Base-by-base conservation (phyloP, 148 eudicot genomes). In the Chenopodium formosanum region DNA sequence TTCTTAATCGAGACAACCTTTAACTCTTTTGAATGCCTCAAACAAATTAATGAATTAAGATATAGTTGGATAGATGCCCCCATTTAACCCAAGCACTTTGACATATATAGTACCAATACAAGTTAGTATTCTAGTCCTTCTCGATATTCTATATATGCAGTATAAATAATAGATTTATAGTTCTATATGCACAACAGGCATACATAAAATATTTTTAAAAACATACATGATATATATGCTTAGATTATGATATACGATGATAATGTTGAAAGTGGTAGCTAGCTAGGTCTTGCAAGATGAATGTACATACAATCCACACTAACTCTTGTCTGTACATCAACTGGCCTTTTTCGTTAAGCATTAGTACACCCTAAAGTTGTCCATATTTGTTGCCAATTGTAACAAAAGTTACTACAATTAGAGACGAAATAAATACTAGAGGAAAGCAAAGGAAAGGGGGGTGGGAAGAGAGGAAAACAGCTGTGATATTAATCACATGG, bases 301-400 rank as follows among this genome's bases (percentile, higher is more conserved):
- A 46, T 71, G 32, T 10, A 73, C 56, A 47, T 47, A 48, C 31
- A n/a, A 4, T 9, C 7, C 32, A 73, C 32, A 46, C 56, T 73
- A 11, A 73, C 58, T 73, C 19, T 47, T 46, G 58, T 73, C 75
- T 9, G 9, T 23, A 22, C 75, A 73, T 73, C 3, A 22, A 47
- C 37, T 73, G 75, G 58, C 29, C 56, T 22, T 58, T 73, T 73
- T 73, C 75, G 58, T 73, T 73, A 20, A 73, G 75, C 75, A 73
- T 22, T 73, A 73, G 32, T 22, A 73, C 56, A 73, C 75, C 75
- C 75, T 71, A 73, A 47, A 73, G 23, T 47, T 9, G 20, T 47
- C 48, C 10, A 23, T n/a, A 29, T 46, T 73, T 46, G 58, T 47
- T n/a, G 75, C 58, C 75, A 73, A 25, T 73, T 47, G 31, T 47